Conservation (phyloP, 805 yeast species). For the Lipomyces kockii region DNA sequence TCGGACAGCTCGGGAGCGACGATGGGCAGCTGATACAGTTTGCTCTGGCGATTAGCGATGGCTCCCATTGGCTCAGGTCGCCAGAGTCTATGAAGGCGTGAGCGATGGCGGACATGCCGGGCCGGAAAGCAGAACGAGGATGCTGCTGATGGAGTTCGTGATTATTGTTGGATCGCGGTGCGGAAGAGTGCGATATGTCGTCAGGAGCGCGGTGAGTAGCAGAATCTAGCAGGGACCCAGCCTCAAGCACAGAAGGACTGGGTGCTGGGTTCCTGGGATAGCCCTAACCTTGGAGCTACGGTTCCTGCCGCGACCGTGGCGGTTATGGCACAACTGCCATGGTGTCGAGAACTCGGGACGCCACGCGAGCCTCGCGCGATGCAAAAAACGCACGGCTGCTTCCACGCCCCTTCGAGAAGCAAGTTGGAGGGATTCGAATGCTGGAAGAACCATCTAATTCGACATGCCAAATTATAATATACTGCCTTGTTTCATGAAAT, state of each 20-base stretch:
- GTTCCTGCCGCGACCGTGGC: not conserved
- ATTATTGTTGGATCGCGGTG: not conserved
- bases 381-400: not conserved
- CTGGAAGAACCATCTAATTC: too few relatives aligned
- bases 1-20: constrained; percentile 55
- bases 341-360: not conserved
- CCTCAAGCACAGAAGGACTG: not conserved
- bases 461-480: too few relatives aligned
- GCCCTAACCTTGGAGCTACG: not conserved
- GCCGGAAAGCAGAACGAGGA: not conserved
- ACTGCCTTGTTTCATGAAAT: not conserved
- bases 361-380: not conserved
- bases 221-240: not conserved
- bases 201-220: not conserved
- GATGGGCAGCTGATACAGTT: constrained; percentile 46
- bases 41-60: constrained; percentile 12
- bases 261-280: not conserved
- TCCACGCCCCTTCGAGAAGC: not conserved
- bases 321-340: not conserved
- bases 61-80: not conserved
- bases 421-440: not conserved
- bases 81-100: not conserved
- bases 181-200: not conserved
- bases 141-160: not conserved
- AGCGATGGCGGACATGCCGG: not conserved